These are phyloP conservation scores for Senna siamea DNA, from an alignment of 306 rosid genomes.

Conservation along the genomic window DNA sequence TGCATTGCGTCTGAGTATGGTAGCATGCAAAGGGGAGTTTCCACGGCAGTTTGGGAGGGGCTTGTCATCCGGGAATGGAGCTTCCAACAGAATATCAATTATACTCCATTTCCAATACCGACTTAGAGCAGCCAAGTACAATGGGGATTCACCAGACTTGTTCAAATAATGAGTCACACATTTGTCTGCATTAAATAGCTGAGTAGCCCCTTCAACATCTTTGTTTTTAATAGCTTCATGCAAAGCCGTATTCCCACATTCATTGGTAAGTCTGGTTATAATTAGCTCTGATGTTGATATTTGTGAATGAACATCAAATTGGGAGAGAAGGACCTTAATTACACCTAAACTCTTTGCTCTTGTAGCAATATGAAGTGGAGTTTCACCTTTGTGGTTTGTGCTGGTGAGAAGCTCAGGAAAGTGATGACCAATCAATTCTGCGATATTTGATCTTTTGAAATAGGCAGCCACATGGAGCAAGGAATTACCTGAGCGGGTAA, in stretches of 20 bases:
- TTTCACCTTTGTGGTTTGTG: conserved; percentile 20
- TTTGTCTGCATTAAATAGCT: neutral
- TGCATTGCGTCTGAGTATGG: neutral
- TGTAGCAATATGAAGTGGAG: conserved; percentile 38
- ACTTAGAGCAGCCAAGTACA: neutral
- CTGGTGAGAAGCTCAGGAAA: neutral
- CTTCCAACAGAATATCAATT: neutral
- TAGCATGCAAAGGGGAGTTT: neutral
- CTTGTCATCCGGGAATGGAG: neutral
- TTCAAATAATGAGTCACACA: neutral
- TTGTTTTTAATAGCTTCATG: neutral
- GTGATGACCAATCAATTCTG: no score
- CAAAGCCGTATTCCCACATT: neutral
- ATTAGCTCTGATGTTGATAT: neutral
- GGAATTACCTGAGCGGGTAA: conserved; percentile 17
- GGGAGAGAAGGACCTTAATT: neutral
- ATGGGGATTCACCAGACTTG: neutral
- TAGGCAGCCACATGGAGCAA: conserved; percentile 38
- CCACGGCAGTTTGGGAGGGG: neutral
- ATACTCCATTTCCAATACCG: neutral
- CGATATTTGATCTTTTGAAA: no score
- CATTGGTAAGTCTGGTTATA: no score
- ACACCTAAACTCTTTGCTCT: neutral
- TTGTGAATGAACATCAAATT: no score
- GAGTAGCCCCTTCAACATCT: neutral